Percentiles rank a stretch among this genome's conserved stretches.
Evolutionary conservation across 2,329 filamentous ascomycete species (phyloP).

Genomic region (Diaporthe capsici): DNA sequence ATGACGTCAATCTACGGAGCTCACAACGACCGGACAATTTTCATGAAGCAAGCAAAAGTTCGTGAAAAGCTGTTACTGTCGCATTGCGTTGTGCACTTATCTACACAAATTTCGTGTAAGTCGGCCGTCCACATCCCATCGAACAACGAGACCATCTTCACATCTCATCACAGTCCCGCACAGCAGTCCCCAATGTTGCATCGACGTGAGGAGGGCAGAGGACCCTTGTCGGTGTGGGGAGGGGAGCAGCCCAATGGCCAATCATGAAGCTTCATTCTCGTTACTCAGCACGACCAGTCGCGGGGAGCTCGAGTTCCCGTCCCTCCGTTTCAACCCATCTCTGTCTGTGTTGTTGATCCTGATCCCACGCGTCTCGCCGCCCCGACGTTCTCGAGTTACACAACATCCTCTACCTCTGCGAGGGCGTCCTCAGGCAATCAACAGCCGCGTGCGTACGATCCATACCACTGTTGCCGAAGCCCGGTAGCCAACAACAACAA

Average conservation of each 20-base stretch:
- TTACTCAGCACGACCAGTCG: neutral
- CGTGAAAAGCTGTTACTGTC: neutral
- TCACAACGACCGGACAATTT: neutral
- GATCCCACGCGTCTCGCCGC: neutral
- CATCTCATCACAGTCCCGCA: conserved; percentile 1
- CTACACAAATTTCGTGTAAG: neutral
- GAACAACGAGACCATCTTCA: conserved; percentile 10
- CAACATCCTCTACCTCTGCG: conserved; percentile 3
- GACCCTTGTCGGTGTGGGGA: conserved; percentile 1
- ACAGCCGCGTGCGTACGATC: neutral
- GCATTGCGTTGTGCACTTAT: neutral
- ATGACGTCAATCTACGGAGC: conserved; percentile 17
- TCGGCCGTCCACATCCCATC: neutral
- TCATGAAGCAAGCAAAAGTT: neutral
- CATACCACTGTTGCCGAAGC: neutral
- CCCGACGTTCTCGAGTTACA: neutral
- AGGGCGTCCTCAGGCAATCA: neutral
- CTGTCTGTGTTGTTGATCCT: neutral
- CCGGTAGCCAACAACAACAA: neutral
- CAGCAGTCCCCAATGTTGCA: neutral
- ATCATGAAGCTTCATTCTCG: neutral
- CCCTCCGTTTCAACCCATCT: conserved; percentile 26
- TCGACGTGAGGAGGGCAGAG: conserved; percentile 15
- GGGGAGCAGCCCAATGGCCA: neutral
- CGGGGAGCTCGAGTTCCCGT: conserved; percentile 27